A percentile compares a stretch with the other conserved stretches of the same genome.
phyloP scores from a whole-genome alignment of 306 rosid genomes.

The Malus domestica region ASM211411v1 NC_041794.1:15452001-15452500 shows the following conservation, averaged over 20 bases:
- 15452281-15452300: not conserved
- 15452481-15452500: not conserved
- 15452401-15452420: not conserved
- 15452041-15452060: slow-evolving; percentile 95
- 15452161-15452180: not conserved
- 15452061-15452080: slow-evolving; percentile 93
- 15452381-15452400: not conserved
- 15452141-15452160: not conserved
- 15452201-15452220: not conserved
- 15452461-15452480: no score
- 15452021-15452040: slow-evolving; percentile 96
- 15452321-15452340: not conserved
- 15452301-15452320: not conserved
- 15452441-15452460: not conserved
- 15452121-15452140: slow-evolving; percentile 2
- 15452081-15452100: slow-evolving; percentile 47
- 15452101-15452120: not conserved
- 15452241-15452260: not conserved
- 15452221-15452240: not conserved
- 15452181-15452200: not conserved
- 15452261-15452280: not conserved
- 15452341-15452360: not conserved
- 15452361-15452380: not conserved
- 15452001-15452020: slow-evolving; percentile 92
- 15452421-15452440: not conserved